Conservation (phyloP, 2,329 filamentous ascomycete genomes). For the Ophiostoma montium region DNA sequence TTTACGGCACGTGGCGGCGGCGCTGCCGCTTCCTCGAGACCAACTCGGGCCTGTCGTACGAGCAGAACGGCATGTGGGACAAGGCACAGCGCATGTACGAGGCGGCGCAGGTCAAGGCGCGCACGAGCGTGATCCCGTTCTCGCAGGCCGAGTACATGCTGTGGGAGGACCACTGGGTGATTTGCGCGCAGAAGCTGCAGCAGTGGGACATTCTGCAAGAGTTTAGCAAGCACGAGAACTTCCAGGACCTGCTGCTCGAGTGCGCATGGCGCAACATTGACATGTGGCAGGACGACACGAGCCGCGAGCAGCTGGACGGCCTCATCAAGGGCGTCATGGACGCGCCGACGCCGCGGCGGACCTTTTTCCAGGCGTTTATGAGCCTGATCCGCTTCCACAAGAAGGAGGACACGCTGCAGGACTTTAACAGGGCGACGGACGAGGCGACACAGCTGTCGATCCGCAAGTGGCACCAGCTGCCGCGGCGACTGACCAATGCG, state of each 20-base stretch:
- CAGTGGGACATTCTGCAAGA: constrained; percentile 98
- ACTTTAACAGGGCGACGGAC: constrained; percentile 84
- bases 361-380: constrained; percentile 99
- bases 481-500: constrained; percentile 80
- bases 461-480: constrained; percentile 97
- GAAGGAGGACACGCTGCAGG: constrained; percentile 63
- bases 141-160: constrained; percentile 96
- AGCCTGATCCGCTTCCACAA: constrained; percentile 86
- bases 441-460: constrained; percentile 96
- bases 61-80: constrained; percentile 99
- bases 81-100: constrained; percentile 97
- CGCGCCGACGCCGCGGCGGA: constrained; percentile 80
- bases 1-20: constrained; percentile 92
- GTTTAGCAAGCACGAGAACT: constrained; percentile 97
- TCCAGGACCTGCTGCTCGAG: constrained; percentile 90
- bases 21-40: constrained; percentile 95
- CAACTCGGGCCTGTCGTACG: constrained; percentile 91
- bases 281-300: constrained; percentile 78
- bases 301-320: constrained; percentile 77
- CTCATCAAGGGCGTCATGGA: constrained; percentile 97
- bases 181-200: constrained; percentile 94
- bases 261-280: constrained; percentile 93
- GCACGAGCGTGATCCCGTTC: constrained; percentile 90
- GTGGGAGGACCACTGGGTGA: constrained; percentile 98
- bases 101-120: constrained; percentile 88